A percentile compares a stretch with the other conserved stretches of the same genome.
phyloP scores from a whole-genome alignment of 345 rosid species.

The Moricandia arvensis region DNA sequence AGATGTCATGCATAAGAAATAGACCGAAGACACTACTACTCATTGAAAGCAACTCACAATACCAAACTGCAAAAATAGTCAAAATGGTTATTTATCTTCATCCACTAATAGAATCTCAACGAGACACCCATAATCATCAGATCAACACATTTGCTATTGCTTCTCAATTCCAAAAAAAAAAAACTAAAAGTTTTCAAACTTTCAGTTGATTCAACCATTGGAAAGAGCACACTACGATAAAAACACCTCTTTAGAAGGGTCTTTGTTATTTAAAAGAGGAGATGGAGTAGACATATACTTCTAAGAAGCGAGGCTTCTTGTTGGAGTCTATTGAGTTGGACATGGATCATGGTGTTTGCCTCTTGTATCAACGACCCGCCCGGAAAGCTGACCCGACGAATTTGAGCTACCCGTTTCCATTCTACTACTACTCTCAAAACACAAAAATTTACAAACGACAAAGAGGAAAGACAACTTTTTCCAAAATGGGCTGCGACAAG shows the following conservation, averaged over 20 bases:
- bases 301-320: conserved; percentile 74
- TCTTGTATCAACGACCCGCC: conserved; percentile 51
- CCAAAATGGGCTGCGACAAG: not conserved
- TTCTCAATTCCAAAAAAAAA: too few relatives aligned
- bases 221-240: too few relatives aligned
- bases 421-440: too few relatives aligned
- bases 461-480: not conserved
- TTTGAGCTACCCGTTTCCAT: conserved; percentile 56
- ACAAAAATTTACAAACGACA: too few relatives aligned
- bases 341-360: conserved; percentile 77
- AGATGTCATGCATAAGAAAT: too few relatives aligned
- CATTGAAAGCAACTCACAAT: not conserved
- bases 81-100: not conserved
- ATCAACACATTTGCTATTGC: too few relatives aligned
- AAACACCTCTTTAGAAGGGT: too few relatives aligned
- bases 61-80: not conserved
- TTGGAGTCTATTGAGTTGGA: conserved; percentile 73
- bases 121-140: not conserved
- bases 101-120: not conserved
- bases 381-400: conserved; percentile 47
- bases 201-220: too few relatives aligned
- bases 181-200: too few relatives aligned
- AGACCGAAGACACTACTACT: too few relatives aligned
- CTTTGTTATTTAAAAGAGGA: too few relatives aligned
- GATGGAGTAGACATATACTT: conserved; percentile 42